These are phyloP conservation scores for Xylaria castorea DNA, from an alignment of 495 filamentous ascomycete species.

Conservation along the genomic window DNA sequence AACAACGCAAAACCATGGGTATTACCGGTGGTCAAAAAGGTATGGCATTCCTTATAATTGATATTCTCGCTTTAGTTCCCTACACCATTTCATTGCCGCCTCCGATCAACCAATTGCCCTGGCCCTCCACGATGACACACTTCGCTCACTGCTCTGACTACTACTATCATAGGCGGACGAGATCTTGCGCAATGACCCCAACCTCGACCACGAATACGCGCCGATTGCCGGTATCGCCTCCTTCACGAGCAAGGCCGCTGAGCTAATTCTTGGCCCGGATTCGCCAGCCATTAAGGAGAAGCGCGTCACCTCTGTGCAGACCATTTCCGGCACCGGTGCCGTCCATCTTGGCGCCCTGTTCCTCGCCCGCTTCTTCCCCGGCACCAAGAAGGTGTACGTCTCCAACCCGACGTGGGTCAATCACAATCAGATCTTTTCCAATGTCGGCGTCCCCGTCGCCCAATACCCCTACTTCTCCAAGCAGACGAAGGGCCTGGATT, in stretches of 20 bases:
- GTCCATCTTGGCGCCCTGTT: conserved; percentile 89
- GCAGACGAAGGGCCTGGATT: conserved; percentile 87
- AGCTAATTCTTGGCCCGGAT: conserved; percentile 74
- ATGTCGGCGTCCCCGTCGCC: conserved; percentile 78
- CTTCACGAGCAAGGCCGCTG: conserved; percentile 87
- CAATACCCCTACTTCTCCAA: conserved; percentile 93
- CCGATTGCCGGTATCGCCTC: conserved; percentile 88
- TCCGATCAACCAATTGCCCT: not conserved
- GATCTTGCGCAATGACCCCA: conserved; percentile 82
- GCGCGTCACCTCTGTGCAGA: conserved; percentile 75
- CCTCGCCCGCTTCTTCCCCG: conserved; percentile 77
- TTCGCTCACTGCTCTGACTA: conserved; percentile 32
- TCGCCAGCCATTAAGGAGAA: conserved; percentile 85
- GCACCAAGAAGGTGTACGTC: conserved; percentile 78
- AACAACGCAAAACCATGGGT: conserved; percentile 98
- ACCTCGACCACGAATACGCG: conserved; percentile 96
- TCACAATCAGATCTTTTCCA: conserved; percentile 97
- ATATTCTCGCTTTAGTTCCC: not conserved
- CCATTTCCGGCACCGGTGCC: conserved; percentile 91
- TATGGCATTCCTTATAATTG: conserved; percentile 47
- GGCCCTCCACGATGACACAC: conserved; percentile 1
- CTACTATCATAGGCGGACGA: conserved; percentile 77
- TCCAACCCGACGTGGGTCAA: conserved; percentile 97
- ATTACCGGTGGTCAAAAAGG: conserved; percentile 94
- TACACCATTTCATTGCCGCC: not conserved